Evolutionary conservation across 1,284 basidiomycete species (phyloP).

Genomic region (Naganishia cerealis): DNA sequence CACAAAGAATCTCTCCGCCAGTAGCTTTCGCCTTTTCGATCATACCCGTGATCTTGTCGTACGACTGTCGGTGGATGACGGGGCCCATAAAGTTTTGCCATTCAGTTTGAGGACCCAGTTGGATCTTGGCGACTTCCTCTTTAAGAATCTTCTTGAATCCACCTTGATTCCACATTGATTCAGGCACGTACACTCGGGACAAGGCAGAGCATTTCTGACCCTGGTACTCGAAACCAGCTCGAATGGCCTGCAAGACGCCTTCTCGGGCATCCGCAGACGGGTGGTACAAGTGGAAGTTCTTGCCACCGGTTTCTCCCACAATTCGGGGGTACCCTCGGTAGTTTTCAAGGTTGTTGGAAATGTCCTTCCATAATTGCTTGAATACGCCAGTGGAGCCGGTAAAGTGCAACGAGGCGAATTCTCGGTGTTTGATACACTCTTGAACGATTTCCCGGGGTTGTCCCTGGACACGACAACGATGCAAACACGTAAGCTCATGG

Average conservation of each 20-base stretch:
- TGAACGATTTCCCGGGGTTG: slow-evolving; percentile 76
- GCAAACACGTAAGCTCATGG: not conserved
- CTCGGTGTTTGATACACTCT: slow-evolving; percentile 73
- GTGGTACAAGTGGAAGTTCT: slow-evolving; percentile 97
- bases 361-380: slow-evolving; percentile 94
- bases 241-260: slow-evolving; percentile 82
- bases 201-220: slow-evolving; percentile 98
- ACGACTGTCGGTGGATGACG: slow-evolving; percentile 82
- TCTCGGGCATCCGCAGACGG: slow-evolving; percentile 80
- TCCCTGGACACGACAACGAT: slow-evolving; percentile 43
- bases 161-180: slow-evolving; percentile 72
- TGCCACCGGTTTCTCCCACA: slow-evolving; percentile 93
- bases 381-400: slow-evolving; percentile 95
- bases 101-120: slow-evolving; percentile 74
- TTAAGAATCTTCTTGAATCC: slow-evolving; percentile 83
- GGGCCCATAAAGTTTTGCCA: slow-evolving; percentile 91
- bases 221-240: slow-evolving; percentile 94
- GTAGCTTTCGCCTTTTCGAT: slow-evolving; percentile 84
- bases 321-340: slow-evolving; percentile 90
- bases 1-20: slow-evolving; percentile 83
- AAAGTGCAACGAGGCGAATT: slow-evolving; percentile 90
- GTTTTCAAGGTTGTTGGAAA: slow-evolving; percentile 78
- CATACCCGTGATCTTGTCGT: slow-evolving; percentile 81
- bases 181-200: slow-evolving; percentile 84
- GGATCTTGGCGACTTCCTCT: slow-evolving; percentile 75